phyloP scores from a whole-genome alignment of 768 basidiomycete genomes.

The Collybia mongolica region DNA sequence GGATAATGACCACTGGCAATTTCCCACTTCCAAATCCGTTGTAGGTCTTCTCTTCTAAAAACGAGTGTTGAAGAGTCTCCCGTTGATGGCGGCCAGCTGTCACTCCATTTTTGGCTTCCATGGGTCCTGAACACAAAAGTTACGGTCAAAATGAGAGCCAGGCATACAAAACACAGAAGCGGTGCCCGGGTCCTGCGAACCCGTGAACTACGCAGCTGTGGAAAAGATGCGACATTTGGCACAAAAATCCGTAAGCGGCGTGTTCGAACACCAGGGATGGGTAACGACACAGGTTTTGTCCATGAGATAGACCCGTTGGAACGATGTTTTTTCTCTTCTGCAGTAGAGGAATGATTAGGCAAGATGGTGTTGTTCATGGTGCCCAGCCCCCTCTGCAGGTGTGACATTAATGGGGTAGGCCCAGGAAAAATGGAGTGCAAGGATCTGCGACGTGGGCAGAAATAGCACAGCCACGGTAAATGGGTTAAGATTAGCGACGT shows the following conservation, averaged over 20 bases:
- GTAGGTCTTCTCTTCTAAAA: slow-evolving; percentile 67
- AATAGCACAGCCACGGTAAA: slow-evolving; percentile 21
- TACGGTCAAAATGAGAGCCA: slow-evolving; percentile 50
- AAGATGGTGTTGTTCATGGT: slow-evolving; percentile 32
- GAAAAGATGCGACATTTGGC: slow-evolving; percentile 50
- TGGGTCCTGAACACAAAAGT: slow-evolving; percentile 43
- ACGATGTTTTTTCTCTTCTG: slow-evolving; percentile 41
- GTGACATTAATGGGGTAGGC: slow-evolving; percentile 8
- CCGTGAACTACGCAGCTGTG: slow-evolving; percentile 40
- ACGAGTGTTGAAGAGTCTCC: slow-evolving; percentile 68
- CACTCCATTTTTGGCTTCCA: slow-evolving; percentile 40
- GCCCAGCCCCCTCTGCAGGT: slow-evolving; percentile 12
- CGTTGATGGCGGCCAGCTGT: slow-evolving; percentile 31
- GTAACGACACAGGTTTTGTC: slow-evolving; percentile 54
- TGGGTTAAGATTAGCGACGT: neutral
- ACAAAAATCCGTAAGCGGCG: slow-evolving; percentile 59
- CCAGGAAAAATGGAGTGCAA: slow-evolving; percentile 5
- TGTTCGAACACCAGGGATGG: slow-evolving; percentile 56
- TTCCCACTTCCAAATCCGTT: slow-evolving; percentile 93
- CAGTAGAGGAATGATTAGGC: slow-evolving; percentile 40
- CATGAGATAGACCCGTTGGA: slow-evolving; percentile 32
- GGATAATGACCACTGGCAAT: slow-evolving; percentile 89
- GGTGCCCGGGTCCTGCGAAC: slow-evolving; percentile 55
- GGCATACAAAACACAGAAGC: slow-evolving; percentile 48
- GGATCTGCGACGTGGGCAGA: slow-evolving; percentile 16